These are phyloP conservation scores for Brassica juncea DNA, from an alignment of 345 rosid species.

Conservation along the genomic window DNA sequence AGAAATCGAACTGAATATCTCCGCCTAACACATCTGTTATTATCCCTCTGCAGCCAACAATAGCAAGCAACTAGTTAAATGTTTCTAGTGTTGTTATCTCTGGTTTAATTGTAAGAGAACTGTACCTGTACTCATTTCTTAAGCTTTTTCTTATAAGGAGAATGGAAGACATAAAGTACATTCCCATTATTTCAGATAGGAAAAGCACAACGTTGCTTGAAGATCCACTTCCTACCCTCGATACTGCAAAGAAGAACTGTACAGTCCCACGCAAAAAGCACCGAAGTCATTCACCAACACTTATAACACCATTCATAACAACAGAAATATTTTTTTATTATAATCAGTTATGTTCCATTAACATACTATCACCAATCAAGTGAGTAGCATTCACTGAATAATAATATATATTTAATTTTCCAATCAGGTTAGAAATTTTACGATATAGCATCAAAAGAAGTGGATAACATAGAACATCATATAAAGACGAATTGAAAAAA, in stretches of 20 bases:
- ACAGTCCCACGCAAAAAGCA: neutral
- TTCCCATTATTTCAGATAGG: conserved; percentile 97
- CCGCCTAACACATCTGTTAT: conserved; percentile 96
- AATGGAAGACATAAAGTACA: conserved; percentile 94
- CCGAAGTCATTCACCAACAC: conserved; percentile 18
- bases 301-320: conserved; percentile 21
- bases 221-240: conserved; percentile 98
- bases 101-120: neutral
- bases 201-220: conserved; percentile 96
- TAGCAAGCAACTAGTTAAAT: neutral
- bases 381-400: neutral
- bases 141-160: conserved; percentile 96
- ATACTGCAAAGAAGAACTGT: conserved; percentile 99
- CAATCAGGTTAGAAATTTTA: neutral
- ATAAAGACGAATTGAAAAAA: neutral
- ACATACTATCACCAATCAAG: neutral
- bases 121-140: conserved; percentile 88
- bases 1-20: conserved; percentile 96
- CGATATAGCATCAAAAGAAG: neutral
- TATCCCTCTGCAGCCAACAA: conserved; percentile 61
- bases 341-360: conserved; percentile 5
- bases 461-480: neutral
- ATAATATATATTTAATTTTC: neutral
- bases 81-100: neutral
- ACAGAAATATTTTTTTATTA: conserved; percentile 18